Percentiles rank a stretch among this genome's conserved stretches.
Evolutionary conservation across 2,329 filamentous ascomycete species (phyloP).

Genomic region (Talaromyces sp.): DNA sequence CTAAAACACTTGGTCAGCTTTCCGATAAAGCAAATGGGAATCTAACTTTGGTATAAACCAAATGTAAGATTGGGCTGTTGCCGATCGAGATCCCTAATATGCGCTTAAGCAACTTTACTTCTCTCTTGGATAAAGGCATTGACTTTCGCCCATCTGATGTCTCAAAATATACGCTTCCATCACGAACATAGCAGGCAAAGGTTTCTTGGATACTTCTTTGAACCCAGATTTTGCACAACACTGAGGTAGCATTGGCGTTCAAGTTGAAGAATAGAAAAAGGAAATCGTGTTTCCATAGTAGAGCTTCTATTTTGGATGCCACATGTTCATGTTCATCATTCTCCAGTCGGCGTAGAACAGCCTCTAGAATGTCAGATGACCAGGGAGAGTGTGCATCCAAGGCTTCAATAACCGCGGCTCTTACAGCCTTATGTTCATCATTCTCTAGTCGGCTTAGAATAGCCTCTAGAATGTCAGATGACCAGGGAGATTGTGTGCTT

Average conservation of each 20-base stretch:
- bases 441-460: too few relatives aligned
- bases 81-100: not conserved
- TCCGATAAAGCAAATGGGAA: not conserved
- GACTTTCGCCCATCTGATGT: not conserved
- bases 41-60: not conserved
- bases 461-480: too few relatives aligned
- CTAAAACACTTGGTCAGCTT: not conserved
- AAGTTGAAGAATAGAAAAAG: not conserved
- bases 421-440: too few relatives aligned
- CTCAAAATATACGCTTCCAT: conserved; percentile 2
- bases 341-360: not conserved
- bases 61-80: not conserved
- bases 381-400: too few relatives aligned
- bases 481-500: too few relatives aligned
- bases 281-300: conserved; percentile 2
- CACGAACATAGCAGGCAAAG: conserved; percentile 3
- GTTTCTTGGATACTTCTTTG: conserved; percentile 4
- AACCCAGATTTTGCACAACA: conserved; percentile 1
- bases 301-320: conserved; percentile 1
- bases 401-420: too few relatives aligned
- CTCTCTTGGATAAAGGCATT: not conserved
- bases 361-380: not conserved
- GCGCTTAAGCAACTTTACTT: conserved; percentile 4
- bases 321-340: not conserved
- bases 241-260: not conserved